Conservation (phyloP, 805 yeast species). For the Metschnikowia aberdeeniae region DNA sequence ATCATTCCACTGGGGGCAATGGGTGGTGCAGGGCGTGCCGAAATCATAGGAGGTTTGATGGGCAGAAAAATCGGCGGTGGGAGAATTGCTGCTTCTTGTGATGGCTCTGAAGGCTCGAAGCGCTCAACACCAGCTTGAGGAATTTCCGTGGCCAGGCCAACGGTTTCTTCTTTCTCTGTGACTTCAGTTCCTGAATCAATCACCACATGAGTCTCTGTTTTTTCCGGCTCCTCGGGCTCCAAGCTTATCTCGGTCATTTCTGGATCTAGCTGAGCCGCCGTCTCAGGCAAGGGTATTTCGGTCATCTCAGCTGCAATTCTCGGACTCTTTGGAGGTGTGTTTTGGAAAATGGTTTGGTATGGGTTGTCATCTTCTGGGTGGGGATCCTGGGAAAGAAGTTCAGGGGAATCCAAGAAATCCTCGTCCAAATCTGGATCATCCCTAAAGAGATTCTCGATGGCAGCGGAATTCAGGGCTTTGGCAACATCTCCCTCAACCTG, state of each 20-base stretch:
- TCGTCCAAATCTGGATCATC: constrained; percentile 2
- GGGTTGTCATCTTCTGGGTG: not conserved
- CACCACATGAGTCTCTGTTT: too few relatives aligned
- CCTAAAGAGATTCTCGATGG: not conserved
- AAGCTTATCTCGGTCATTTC: too few relatives aligned
- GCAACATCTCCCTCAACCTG: too few relatives aligned
- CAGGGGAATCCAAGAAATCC: constrained; percentile 3
- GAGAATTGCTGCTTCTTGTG: not conserved
- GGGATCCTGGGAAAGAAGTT: not conserved
- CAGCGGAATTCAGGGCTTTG: not conserved
- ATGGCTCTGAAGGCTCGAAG: too few relatives aligned
- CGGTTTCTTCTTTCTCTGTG: too few relatives aligned
- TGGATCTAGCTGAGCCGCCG: not conserved
- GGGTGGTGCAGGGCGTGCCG: not conserved
- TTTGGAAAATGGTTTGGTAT: not conserved
- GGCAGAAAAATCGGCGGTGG: constrained; percentile 8
- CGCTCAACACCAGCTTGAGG: too few relatives aligned
- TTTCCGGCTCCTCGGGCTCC: too few relatives aligned
- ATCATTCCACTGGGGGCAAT: not conserved
- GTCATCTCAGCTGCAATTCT: not conserved
- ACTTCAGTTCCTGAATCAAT: too few relatives aligned
- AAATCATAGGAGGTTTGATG: constrained; percentile 1
- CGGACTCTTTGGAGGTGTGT: too few relatives aligned
- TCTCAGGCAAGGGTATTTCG: not conserved
- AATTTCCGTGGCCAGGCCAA: too few relatives aligned